phyloP scores from a whole-genome alignment of 1,139 yeast genomes.

The Candida mesenterica region DNA sequence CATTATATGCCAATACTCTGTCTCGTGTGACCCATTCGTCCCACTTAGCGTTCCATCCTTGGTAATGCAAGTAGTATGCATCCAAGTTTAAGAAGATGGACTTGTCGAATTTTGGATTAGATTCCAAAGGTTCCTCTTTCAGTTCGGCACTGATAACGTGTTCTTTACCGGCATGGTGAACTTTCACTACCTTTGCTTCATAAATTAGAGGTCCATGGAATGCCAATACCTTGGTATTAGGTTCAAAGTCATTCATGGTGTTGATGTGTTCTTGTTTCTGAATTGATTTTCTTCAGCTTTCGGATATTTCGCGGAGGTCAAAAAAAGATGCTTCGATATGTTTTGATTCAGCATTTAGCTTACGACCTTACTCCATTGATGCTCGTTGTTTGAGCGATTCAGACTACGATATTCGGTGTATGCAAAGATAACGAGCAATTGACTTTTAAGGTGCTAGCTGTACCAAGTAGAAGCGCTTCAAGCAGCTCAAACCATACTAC shows the following conservation, averaged over 20 bases:
- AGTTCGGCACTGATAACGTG: conserved; percentile 45
- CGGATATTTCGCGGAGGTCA: no score
- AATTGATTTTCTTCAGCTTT: no score
- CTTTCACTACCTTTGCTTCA: conserved; percentile 76
- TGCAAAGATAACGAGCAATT: no score
- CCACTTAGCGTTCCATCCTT: conserved; percentile 96
- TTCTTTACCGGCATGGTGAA: conserved; percentile 53
- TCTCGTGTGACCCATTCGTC: conserved; percentile 90
- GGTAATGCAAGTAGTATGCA: conserved; percentile 78
- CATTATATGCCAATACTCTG: conserved; percentile 66
- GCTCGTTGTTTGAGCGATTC: no score
- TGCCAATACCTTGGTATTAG: conserved; percentile 63
- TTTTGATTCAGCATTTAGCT: no score
- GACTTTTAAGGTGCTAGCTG: no score
- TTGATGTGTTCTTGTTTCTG: background rate
- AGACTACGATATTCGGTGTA: no score
- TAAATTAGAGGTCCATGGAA: conserved; percentile 90
- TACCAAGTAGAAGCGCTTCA: no score
- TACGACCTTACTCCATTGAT: no score
- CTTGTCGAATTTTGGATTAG: conserved; percentile 33
- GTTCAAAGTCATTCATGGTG: conserved; percentile 16
- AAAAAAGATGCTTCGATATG: no score
- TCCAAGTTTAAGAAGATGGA: conserved; percentile 34
- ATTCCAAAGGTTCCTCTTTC: conserved; percentile 26
- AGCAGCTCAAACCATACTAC: no score